A percentile compares a stretch with the other conserved stretches of the same genome.
These are phyloP conservation scores for Zygnema cylindricum DNA, from an alignment of 139 green algal species.

Conservation along the genomic window DNA sequence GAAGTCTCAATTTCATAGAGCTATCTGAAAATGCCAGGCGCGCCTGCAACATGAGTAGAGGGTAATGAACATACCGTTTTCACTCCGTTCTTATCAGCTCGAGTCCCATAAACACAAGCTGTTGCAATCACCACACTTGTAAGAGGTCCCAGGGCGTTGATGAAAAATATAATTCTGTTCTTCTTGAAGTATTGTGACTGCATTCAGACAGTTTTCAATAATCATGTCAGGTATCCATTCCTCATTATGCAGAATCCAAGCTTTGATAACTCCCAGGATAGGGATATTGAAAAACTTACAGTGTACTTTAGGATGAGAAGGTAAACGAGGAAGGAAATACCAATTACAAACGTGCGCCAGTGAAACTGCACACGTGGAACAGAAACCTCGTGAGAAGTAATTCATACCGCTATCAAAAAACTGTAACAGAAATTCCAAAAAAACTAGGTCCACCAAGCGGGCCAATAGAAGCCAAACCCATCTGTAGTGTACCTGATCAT, in stretches of 20 bases:
- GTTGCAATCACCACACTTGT: slow-evolving; percentile 29
- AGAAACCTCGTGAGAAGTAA: too few species aligned
- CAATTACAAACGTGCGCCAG: slow-evolving; percentile 46
- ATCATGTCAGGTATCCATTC: too few species aligned
- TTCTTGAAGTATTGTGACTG: slow-evolving; percentile 25
- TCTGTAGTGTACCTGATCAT: slow-evolving; percentile 25
- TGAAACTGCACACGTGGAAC: slow-evolving; percentile 33
- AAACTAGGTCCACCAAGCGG: too few species aligned
- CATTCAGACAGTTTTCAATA: background rate
- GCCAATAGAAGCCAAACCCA: too few species aligned
- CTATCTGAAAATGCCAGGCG: too few species aligned
- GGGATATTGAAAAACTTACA: too few species aligned
- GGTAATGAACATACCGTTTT: background rate
- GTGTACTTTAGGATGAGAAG: slow-evolving; percentile 25
- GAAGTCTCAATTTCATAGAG: too few species aligned
- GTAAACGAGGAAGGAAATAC: slow-evolving; percentile 44
- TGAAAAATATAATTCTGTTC: slow-evolving; percentile 43
- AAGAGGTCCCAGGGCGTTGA: slow-evolving; percentile 48
- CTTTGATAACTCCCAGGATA: too few species aligned
- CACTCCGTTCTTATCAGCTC: slow-evolving; percentile 25
- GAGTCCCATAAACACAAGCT: slow-evolving; percentile 20
- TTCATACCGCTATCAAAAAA: too few species aligned
- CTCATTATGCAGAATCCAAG: too few species aligned
- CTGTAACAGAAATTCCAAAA: too few species aligned
- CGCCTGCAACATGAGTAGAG: too few species aligned